Conservation (phyloP, 2,329 filamentous ascomycete genomes). For the Ciborinia camelliae region DNA sequence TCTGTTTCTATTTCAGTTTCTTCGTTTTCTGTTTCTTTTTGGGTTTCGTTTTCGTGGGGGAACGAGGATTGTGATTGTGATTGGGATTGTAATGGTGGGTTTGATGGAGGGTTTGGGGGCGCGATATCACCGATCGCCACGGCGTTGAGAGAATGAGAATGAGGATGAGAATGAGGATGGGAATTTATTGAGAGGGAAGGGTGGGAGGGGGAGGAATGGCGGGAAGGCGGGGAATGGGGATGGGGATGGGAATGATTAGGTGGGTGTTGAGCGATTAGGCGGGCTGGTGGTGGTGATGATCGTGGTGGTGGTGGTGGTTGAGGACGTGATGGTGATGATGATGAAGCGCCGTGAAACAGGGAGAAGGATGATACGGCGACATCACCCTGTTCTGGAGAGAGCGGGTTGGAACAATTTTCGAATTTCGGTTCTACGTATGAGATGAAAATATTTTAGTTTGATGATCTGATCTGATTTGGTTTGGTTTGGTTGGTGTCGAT, state of each 20-base stretch:
- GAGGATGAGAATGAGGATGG: too few species aligned
- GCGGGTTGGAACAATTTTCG: slow-evolving; percentile 35
- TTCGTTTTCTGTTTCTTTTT: too few species aligned
- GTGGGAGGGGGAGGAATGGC: too few species aligned
- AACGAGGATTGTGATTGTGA: too few species aligned
- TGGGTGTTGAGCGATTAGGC: slow-evolving; percentile 37
- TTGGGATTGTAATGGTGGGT: too few species aligned
- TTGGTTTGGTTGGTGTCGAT: too few species aligned
- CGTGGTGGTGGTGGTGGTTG: slow-evolving; percentile 32
- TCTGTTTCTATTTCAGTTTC: too few species aligned
- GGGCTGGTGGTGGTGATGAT: slow-evolving; percentile 40
- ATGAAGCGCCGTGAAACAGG: slow-evolving; percentile 50
- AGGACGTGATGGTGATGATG: slow-evolving; percentile 39
- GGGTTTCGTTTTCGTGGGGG: too few species aligned
- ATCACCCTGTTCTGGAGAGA: slow-evolving; percentile 61
- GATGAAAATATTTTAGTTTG: slow-evolving; percentile 28
- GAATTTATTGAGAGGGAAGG: too few species aligned
- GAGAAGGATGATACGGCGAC: slow-evolving; percentile 61
- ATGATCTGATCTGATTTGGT: too few species aligned
- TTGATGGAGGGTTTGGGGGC: too few species aligned
- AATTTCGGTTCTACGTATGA: slow-evolving; percentile 31
- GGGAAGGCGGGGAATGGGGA: too few species aligned
- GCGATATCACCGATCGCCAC: slow-evolving; percentile 38
- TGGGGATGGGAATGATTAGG: slow-evolving; percentile 31
- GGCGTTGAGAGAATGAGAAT: slow-evolving; percentile 41